Base-by-base conservation (phyloP, 257 asterid genomes). In the Fraxinus excelsior region DNA sequence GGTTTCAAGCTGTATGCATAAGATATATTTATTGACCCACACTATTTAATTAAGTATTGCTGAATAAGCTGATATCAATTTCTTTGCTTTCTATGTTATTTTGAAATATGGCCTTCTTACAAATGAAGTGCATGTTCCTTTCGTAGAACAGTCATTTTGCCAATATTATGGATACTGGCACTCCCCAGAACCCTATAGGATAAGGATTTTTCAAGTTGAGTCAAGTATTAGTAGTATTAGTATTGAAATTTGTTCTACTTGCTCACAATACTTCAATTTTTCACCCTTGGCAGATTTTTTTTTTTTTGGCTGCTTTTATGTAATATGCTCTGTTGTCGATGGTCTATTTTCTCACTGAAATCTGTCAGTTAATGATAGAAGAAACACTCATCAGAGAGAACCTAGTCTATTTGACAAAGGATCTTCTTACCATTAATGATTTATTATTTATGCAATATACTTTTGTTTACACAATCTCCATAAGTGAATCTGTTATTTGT, bases 401-500 rank as follows among this genome's bases (percentile, higher is more conserved):
- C 56, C 21, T 4, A 26, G 34, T 58, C 32, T 73, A 73, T 68
- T 56, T 68, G 62, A 7, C 67, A 67, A 29, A 78, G 68, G 21
- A 11, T 23, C 18, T 23, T 62, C 10, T 29, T 40, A 40, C 14
- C 46, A 11, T 40, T 40, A 40, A 2, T 11, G 12, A 40, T 25
- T 42, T 26, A 23, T 49, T 4, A 29, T 70, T 23, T 70, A 13
- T 25, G 12, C 65, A 14, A 42, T 70, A 42, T 12, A 71, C 12
- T 10, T 25, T 16, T 25, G 70, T 64, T 73, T 56, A 14, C 68
- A 62, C 71, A 74, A 64, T 78, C 65, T 56, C 9, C 51, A 66
- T 78, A 51, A 21, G 7, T 84, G 74, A 70, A 70, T 73, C 49
- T 68, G 53, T 80, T 62, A 49, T 72, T 79, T 82, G 85, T 80